phyloP scores from a whole-genome alignment of 371 early-diverging fungal genomes.

The Circinella umbellata region DNA sequence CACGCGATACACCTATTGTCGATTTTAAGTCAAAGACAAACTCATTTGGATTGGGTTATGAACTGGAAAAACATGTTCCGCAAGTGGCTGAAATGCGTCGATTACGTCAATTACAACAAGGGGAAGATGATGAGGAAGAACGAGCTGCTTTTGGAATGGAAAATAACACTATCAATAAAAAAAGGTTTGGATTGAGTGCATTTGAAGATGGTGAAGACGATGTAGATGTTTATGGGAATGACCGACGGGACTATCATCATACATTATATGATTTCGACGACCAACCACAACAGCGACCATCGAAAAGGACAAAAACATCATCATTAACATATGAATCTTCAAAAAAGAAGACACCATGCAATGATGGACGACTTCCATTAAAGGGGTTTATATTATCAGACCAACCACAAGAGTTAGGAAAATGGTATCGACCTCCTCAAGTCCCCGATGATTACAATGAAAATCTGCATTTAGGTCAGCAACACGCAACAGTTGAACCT shows the following conservation, averaged over 20 bases:
- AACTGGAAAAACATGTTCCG: conserved; percentile 65
- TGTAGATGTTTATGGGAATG: conserved; percentile 44
- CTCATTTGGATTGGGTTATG: conserved; percentile 72
- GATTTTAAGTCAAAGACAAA: conserved; percentile 63
- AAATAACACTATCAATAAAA: background rate
- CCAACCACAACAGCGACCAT: background rate
- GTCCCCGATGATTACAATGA: conserved; percentile 64
- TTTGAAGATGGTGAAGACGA: conserved; percentile 65
- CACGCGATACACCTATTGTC: conserved; percentile 69
- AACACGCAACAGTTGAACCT: conserved; percentile 11
- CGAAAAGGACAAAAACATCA: background rate
- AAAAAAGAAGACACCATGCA: conserved; percentile 26
- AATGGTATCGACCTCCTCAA: conserved; percentile 65
- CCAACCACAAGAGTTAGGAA: conserved; percentile 41
- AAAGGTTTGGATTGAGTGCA: conserved; percentile 46
- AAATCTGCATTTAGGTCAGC: conserved; percentile 17
- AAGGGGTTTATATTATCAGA: conserved; percentile 59
- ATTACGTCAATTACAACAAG: conserved; percentile 30
- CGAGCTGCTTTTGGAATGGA: conserved; percentile 42
- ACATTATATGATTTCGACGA: conserved; percentile 34
- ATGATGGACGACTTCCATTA: conserved; percentile 67
- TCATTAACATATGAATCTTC: background rate
- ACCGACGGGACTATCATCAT: conserved; percentile 32
- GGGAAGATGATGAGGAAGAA: conserved; percentile 16
- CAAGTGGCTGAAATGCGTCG: conserved; percentile 64